Base-by-base conservation (phyloP, 2,329 filamentous ascomycete genomes). In the Sclerotinia sclerotiorum region DNA sequence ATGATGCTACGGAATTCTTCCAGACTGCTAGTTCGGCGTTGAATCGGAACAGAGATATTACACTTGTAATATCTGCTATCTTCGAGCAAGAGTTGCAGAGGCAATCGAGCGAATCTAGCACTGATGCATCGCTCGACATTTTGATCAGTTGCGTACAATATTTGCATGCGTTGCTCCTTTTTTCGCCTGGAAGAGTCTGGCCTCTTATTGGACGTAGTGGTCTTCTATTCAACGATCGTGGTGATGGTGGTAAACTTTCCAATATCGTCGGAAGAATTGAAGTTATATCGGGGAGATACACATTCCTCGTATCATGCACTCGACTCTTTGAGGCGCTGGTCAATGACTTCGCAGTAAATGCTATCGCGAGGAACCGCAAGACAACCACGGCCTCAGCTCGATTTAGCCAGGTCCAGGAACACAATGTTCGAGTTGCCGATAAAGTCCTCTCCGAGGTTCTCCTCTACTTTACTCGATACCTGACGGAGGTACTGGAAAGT, bases 151-250 rank as follows among this genome's bases (percentile, higher is more conserved):
- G 93, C 77, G 80, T 94, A 29, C 89, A 93, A 65, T 97, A 98
- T 75, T 81, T 97, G 49, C 86, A 90, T 73, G 87, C 90, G 3
- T 81, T 96, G 24, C 79, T 95, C 35, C 83, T 85, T 13, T 74
- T 90, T n/a, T 87, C 90, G 64, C 94, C 95, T 0, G 91, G 90
- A 68, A 85, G 94, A 69, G 88, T 97, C 7, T 98, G 95, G 94
- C 93, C 94, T 4, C 92, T 94, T 77, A 85, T 99, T 74, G 88
- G 90, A 4, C 88, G 92, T 68, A 96, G 92, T 77, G 88, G 89
- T 71, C 82, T 99, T 24, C 83, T 99, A 57, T 90, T 91, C 73
- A 86, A 88, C 7, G 89, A 93, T 72, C 89, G 91, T 13, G 89
- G 89, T 71, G 89, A 24, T 21, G 91, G 56, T 19, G 92, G 93